Evolutionary conservation across 1,284 basidiomycete genomes (phyloP).

Genomic region (Trametes versicolor): DNA sequence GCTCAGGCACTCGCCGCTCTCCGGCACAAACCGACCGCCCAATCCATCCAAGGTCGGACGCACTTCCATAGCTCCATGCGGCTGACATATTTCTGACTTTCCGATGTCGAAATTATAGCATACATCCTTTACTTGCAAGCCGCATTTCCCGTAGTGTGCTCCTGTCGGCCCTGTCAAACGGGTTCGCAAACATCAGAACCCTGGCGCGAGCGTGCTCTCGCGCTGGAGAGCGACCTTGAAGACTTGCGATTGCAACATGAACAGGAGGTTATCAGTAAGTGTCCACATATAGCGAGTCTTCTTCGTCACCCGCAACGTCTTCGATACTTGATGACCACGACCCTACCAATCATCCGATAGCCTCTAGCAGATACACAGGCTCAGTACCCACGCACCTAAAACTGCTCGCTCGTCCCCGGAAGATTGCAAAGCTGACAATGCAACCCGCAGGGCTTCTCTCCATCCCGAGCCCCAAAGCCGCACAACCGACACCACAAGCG

Average conservation of each 20-base stretch:
- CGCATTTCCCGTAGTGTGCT: slow-evolving; percentile 45
- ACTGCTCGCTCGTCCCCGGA: not conserved
- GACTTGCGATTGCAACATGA: slow-evolving; percentile 52
- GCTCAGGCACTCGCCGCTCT: slow-evolving; percentile 41
- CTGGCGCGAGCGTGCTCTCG: slow-evolving; percentile 58
- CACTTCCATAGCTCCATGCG: slow-evolving; percentile 1
- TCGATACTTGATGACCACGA: not conserved
- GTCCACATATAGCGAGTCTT: slow-evolving; percentile 7
- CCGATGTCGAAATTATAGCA: slow-evolving; percentile 43
- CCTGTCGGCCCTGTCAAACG: slow-evolving; percentile 9
- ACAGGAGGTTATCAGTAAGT: slow-evolving; percentile 53
- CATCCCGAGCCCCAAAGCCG: slow-evolving; percentile 25
- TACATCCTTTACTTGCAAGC: slow-evolving; percentile 55
- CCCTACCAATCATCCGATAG: not conserved
- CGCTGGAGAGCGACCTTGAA: slow-evolving; percentile 53
- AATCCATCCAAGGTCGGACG: slow-evolving; percentile 53
- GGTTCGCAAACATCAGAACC: slow-evolving; percentile 36
- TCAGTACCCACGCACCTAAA: not conserved
- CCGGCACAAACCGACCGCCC: slow-evolving; percentile 41
- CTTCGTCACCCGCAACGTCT: not conserved
- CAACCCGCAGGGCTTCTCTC: slow-evolving; percentile 28
- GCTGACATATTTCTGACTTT: not conserved
- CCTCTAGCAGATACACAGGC: not conserved
- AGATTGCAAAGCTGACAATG: slow-evolving; percentile 12
- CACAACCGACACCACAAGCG: slow-evolving; percentile 1